Conservation (phyloP, 2,329 filamentous ascomycete species). For the Aschersonia sp. region DNA sequence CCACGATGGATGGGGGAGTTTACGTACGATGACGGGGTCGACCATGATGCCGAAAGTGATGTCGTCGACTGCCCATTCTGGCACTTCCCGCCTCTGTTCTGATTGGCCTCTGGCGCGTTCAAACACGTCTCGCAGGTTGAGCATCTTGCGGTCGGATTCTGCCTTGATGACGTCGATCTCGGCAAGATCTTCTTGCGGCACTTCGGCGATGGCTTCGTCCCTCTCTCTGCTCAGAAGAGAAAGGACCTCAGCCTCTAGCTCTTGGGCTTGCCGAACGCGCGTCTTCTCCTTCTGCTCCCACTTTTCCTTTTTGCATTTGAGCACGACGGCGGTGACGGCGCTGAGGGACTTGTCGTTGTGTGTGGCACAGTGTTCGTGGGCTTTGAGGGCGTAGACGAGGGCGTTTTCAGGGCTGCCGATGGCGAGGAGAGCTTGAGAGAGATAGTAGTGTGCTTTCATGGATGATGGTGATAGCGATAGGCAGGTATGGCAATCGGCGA, state of each 20-base stretch:
- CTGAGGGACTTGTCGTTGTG: conserved; percentile 52
- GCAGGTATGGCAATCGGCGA: conserved; percentile 63
- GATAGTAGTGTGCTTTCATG: conserved; percentile 75
- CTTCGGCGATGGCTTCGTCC: conserved; percentile 22
- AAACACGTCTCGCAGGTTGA: conserved; percentile 31
- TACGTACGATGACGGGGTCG: conserved; percentile 46
- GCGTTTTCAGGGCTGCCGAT: conserved; percentile 54
- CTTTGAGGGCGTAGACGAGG: conserved; percentile 51
- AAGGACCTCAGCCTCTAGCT: conserved; percentile 47
- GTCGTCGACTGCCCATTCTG: conserved; percentile 65
- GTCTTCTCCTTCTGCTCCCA: conserved; percentile 65
- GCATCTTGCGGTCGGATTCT: conserved; percentile 33
- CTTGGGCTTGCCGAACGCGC: conserved; percentile 37
- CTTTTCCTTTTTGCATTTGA: conserved; percentile 70
- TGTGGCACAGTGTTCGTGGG: conserved; percentile 55
- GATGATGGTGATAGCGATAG: conserved; percentile 49
- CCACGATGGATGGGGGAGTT: neutral
- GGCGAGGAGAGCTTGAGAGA: conserved; percentile 70
- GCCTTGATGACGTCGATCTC: conserved; percentile 31
- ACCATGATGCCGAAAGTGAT: conserved; percentile 64
- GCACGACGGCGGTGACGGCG: conserved; percentile 58
- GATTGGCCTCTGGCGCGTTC: conserved; percentile 30
- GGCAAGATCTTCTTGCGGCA: conserved; percentile 24
- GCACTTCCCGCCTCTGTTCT: conserved; percentile 43
- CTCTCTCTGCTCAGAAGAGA: conserved; percentile 32